Base-by-base conservation (phyloP, 2,329 filamentous ascomycete species). In the Colletotrichum caudatum region DNA sequence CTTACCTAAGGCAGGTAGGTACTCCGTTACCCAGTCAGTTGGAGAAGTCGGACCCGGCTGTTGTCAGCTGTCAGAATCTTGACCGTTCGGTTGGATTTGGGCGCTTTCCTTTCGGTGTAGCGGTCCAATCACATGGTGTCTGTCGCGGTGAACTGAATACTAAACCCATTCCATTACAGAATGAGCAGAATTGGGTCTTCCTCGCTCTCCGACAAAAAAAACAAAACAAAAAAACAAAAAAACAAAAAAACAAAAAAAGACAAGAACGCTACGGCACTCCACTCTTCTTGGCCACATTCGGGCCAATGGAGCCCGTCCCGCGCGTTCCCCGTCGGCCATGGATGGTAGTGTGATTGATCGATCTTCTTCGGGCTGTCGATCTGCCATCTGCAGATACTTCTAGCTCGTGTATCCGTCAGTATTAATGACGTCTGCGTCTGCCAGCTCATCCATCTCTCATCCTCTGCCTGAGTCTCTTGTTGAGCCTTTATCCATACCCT, bases 271-370 rank as follows among this genome's bases (percentile, higher is more conserved):
- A 46, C 37, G 37, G 11, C 60, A 62, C 51, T 71, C 69, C 69
- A 68, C 69, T 63, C 54, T 63, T 68, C 37, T 39, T 39, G 53
- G 16, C 33, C 68, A 71, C 64, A 64, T 58, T 68, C 69, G 64
- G 64, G 35, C 53, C 58, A 68, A 68, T 59, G 26, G 44, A 57
- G 46, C 9, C 35, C 35, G 46, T 35, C 35, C 35, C 35, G 2
- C 35, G 35, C 9, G 35, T 54, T n/a, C 41, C n/a, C 48, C 60
- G 59, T 29, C 54, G 51, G 12, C 18, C 46, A 44, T 29, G 37
- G 5, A 18, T 44, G 18, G 46, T n/a, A 44, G 44, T 53, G 46
- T 53, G 35, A 58, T 29, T 29, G 29, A 29, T 29, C 29, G 3
- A 29, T 59, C 44, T 63, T 63, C 39, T 20, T 18, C 53, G 61